A percentile compares a stretch with the other conserved stretches of the same genome.
Conservation (phyloP, 352 stramenopile species). For the Elongisporangium senticosum region DNA sequence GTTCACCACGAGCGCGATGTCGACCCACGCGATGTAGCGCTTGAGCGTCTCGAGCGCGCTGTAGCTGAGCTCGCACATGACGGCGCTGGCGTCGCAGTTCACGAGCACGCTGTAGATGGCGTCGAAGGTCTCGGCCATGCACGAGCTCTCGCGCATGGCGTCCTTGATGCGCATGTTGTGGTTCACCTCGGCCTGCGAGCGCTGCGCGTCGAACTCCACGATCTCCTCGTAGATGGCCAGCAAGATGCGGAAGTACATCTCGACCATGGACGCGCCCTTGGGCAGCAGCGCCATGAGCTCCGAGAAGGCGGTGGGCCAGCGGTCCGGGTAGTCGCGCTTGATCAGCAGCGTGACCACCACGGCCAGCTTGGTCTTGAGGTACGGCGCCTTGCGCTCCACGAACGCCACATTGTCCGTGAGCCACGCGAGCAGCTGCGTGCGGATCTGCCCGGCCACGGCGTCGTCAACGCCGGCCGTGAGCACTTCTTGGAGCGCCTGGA, state of each 20-base stretch:
- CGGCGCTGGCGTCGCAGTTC: conserved; percentile 60
- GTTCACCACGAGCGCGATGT: conserved; percentile 80
- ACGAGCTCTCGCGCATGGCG: conserved; percentile 73
- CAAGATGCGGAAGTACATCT: conserved; percentile 90
- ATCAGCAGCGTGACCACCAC: conserved; percentile 81
- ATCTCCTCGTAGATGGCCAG: conserved; percentile 89
- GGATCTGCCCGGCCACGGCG: conserved; percentile 41
- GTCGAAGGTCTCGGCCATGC: conserved; percentile 75
- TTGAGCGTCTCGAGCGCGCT: conserved; percentile 74
- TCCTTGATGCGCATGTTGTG: conserved; percentile 87
- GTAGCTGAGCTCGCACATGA: conserved; percentile 63
- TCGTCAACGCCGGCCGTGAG: conserved; percentile 36
- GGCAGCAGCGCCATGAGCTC: conserved; percentile 77
- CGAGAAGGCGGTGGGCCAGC: conserved; percentile 81
- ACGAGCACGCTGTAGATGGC: conserved; percentile 80
- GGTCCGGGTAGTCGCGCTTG: conserved; percentile 85
- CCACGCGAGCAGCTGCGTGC: conserved; percentile 54
- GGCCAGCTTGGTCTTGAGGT: conserved; percentile 82
- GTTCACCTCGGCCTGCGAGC: conserved; percentile 44
- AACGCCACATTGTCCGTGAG: conserved; percentile 52
- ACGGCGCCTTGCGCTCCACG: conserved; percentile 58
- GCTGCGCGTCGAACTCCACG: conserved; percentile 78
- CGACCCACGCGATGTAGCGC: conserved; percentile 84
- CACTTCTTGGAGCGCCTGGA: conserved; percentile 70
- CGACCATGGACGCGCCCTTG: conserved; percentile 69